Conservation (phyloP, 768 basidiomycete species). For the Trametes cingulata region DNA sequence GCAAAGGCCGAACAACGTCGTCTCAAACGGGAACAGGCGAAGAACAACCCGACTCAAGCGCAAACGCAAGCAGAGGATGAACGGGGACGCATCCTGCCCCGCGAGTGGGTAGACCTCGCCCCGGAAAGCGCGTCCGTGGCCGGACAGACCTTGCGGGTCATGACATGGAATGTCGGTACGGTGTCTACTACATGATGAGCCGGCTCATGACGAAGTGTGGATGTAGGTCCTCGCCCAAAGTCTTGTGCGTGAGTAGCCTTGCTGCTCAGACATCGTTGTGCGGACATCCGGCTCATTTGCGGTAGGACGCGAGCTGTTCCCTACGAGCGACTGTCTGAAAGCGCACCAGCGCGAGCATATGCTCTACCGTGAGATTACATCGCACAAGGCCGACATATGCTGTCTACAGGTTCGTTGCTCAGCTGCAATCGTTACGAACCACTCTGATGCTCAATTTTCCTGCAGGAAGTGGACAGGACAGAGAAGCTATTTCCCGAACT, state of each 20-base stretch:
- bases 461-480: constrained; percentile 84
- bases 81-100: constrained; percentile 30
- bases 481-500: constrained; percentile 71
- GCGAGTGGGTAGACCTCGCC: constrained; percentile 40
- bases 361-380: constrained; percentile 73
- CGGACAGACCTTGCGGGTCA: constrained; percentile 45
- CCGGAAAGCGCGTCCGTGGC: not conserved
- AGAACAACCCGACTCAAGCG: constrained; percentile 22
- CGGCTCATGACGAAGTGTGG: constrained; percentile 14
- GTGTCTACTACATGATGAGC: not conserved
- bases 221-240: constrained; percentile 73
- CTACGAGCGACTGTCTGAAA: constrained; percentile 83
- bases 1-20: constrained; percentile 51
- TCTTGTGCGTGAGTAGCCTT: constrained; percentile 65
- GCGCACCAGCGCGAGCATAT: constrained; percentile 71
- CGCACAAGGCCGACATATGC: constrained; percentile 74
- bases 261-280: not conserved
- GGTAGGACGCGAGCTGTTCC: constrained; percentile 78
- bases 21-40: constrained; percentile 34
- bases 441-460: not conserved
- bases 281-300: not conserved
- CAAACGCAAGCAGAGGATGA: constrained; percentile 22
- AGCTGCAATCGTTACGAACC: too few species aligned
- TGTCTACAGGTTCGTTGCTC: constrained; percentile 72
- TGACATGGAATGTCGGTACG: constrained; percentile 82